Conservation (phyloP, 2,329 filamentous ascomycete species). For the Aspergillus flavus region DNA sequence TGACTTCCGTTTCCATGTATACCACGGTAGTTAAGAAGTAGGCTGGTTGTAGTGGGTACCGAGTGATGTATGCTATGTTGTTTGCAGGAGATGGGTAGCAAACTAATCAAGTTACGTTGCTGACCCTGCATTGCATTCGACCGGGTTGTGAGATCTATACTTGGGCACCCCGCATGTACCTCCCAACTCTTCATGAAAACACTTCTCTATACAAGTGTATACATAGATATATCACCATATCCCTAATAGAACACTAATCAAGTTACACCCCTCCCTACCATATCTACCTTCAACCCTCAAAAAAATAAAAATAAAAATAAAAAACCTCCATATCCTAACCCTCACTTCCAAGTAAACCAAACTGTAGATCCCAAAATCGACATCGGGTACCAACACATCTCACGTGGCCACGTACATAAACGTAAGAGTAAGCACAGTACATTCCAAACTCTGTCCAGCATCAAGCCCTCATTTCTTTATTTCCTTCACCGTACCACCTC, state of each 20-base stretch:
- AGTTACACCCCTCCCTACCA: not conserved
- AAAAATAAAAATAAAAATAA: no score
- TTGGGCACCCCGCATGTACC: slow-evolving; percentile 1
- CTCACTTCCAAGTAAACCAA: no score
- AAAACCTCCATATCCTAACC: no score
- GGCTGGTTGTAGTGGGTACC: not conserved
- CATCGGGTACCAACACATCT: slow-evolving; percentile 8
- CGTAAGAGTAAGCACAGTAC: not conserved
- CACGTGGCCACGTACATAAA: not conserved
- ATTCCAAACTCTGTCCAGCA: not conserved
- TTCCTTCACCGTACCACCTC: not conserved
- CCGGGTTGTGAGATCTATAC: not conserved
- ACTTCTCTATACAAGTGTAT: no score
- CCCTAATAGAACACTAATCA: not conserved
- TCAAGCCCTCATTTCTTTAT: not conserved
- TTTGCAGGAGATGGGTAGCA: not conserved
- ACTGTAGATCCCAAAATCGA: not conserved
- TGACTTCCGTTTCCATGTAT: not conserved
- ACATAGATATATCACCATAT: not conserved
- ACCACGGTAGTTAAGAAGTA: not conserved
- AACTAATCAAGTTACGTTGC: not conserved
- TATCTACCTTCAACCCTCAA: not conserved
- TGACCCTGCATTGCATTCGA: slow-evolving; percentile 1
- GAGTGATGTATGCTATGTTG: not conserved
- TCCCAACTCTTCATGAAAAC: no score